Evolutionary conservation across 2,329 filamentous ascomycete species (phyloP).

Genomic region (Blumeria hordei): DNA sequence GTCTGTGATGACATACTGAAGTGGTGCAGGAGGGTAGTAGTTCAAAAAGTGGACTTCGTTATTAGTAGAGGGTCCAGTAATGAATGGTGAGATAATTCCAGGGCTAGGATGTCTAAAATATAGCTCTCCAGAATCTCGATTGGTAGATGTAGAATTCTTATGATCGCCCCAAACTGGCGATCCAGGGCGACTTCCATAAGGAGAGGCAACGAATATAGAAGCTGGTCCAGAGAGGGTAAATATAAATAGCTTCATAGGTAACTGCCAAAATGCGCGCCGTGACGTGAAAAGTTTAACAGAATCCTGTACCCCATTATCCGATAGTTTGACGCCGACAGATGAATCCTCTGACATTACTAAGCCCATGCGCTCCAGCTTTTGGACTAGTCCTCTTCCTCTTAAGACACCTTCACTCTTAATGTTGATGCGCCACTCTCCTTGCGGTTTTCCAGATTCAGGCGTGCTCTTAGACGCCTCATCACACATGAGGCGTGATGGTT

Average conservation of each 20-base stretch:
- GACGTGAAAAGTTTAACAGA: slow-evolving; percentile 71
- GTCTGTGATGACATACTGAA: slow-evolving; percentile 60
- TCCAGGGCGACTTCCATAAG: slow-evolving; percentile 26
- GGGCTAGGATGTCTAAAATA: slow-evolving; percentile 7
- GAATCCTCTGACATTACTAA: slow-evolving; percentile 56
- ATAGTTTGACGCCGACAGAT: slow-evolving; percentile 39
- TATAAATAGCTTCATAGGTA: slow-evolving; percentile 65
- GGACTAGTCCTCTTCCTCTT: slow-evolving; percentile 54
- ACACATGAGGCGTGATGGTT: slow-evolving; percentile 39
- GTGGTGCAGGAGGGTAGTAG: slow-evolving; percentile 64
- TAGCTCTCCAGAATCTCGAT: slow-evolving; percentile 13
- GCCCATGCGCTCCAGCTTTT: slow-evolving; percentile 86
- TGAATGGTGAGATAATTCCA: slow-evolving; percentile 17
- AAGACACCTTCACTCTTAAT: slow-evolving; percentile 77
- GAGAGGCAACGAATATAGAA: slow-evolving; percentile 24
- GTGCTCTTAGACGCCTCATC: slow-evolving; percentile 40
- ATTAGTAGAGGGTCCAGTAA: slow-evolving; percentile 41
- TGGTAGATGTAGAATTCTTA: slow-evolving; percentile 13
- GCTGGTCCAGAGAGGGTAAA: slow-evolving; percentile 41
- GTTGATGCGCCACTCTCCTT: slow-evolving; percentile 66
- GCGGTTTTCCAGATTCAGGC: slow-evolving; percentile 44
- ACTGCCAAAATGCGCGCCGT: slow-evolving; percentile 70
- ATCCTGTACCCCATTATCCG: slow-evolving; percentile 35
- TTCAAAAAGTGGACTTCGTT: slow-evolving; percentile 72
- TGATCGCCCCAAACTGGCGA: slow-evolving; percentile 22